Conservation (phyloP, 163 green algal species). For the Chloromonas sp. region DNA sequence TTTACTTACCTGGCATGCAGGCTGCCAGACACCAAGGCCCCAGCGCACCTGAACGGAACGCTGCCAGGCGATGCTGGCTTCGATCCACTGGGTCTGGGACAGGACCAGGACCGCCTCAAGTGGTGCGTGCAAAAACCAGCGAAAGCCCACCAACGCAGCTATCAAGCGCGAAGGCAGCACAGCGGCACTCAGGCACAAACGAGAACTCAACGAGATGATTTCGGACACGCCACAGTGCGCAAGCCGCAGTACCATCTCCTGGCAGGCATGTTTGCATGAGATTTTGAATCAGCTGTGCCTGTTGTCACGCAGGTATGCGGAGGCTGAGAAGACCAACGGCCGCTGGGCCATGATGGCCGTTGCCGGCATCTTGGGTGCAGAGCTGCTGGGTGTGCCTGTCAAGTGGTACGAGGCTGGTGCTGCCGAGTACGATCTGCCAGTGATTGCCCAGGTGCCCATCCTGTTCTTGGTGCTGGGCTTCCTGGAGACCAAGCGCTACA, state of each 20-base stretch:
- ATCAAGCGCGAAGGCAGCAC: too few relatives aligned
- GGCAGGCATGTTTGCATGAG: too few relatives aligned
- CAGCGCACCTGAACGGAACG: slow-evolving; percentile 23
- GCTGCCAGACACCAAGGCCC: background rate
- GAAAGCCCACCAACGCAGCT: too few relatives aligned
- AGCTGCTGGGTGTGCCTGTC: slow-evolving; percentile 58
- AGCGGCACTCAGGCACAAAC: too few relatives aligned
- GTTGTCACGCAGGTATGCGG: background rate
- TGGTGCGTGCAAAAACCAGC: slow-evolving; percentile 35
- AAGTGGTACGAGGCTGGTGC: slow-evolving; percentile 65
- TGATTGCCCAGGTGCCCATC: slow-evolving; percentile 32
- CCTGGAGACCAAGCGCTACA: slow-evolving; percentile 76
- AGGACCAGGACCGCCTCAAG: slow-evolving; percentile 55
- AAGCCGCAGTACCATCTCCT: too few relatives aligned
- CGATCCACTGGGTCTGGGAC: slow-evolving; percentile 67
- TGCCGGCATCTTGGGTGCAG: slow-evolving; percentile 66
- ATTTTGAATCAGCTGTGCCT: background rate
- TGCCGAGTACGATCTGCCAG: slow-evolving; percentile 53
- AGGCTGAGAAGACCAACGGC: slow-evolving; percentile 36
- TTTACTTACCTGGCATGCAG: background rate
- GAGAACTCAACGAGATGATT: too few relatives aligned
- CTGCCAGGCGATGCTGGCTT: slow-evolving; percentile 56
- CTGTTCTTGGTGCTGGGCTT: slow-evolving; percentile 59
- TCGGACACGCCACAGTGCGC: too few relatives aligned
- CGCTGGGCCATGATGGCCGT: slow-evolving; percentile 76